phyloP scores from a whole-genome alignment of 2,329 filamentous ascomycete genomes.

The Diaporthe citrichinensis region DNA sequence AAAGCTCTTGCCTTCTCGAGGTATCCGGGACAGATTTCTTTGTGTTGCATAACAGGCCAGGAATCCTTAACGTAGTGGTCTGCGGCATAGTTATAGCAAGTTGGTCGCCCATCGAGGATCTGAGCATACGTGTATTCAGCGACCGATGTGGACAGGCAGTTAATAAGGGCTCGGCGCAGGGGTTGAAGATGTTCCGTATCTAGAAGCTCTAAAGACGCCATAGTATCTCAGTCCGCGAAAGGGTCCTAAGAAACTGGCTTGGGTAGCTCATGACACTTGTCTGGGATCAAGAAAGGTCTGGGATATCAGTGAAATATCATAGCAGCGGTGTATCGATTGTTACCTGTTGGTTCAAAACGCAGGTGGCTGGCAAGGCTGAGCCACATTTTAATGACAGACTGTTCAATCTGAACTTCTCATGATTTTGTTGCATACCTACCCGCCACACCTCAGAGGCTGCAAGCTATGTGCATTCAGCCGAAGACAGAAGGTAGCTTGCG shows the following conservation, averaged over 20 bases:
- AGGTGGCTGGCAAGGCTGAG: neutral
- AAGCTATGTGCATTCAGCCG: too few relatives aligned
- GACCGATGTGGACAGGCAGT: neutral
- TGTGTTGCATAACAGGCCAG: neutral
- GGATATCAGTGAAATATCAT: neutral
- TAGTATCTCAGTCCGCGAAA: neutral
- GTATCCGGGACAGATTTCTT: neutral
- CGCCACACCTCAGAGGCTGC: too few relatives aligned
- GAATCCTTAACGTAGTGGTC: neutral
- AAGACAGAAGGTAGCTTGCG: neutral
- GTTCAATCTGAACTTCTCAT: neutral
- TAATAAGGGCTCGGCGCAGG: neutral
- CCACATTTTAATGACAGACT: neutral
- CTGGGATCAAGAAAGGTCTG: neutral
- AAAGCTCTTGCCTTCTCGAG: neutral
- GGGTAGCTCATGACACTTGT: neutral
- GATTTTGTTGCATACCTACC: neutral
- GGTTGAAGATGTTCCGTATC: neutral
- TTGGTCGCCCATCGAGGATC: neutral
- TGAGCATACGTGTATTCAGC: neutral
- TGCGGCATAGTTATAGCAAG: neutral
- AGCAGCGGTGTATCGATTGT: neutral
- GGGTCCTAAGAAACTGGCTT: neutral
- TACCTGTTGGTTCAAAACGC: neutral
- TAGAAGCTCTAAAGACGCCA: neutral